phyloP scores from a whole-genome alignment of 2,329 filamentous ascomycete species.

The Trichophaea hybrida region DNA sequence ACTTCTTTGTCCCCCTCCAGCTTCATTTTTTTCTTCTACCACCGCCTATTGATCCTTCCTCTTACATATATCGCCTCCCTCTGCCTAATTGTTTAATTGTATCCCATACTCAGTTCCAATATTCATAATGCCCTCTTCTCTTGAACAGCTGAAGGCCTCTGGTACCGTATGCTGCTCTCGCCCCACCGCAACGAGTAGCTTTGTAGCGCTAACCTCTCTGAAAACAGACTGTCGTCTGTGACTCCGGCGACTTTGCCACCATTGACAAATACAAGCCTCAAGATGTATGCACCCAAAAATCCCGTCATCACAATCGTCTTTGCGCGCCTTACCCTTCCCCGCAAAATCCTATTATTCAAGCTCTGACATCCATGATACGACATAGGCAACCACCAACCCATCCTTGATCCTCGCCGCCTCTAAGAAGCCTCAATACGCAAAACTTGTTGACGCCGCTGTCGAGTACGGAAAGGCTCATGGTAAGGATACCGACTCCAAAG shows the following conservation, averaged over 20 bases:
- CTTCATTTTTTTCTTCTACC: not conserved
- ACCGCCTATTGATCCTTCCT: not conserved
- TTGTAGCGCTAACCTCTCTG: not conserved
- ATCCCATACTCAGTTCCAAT: not conserved
- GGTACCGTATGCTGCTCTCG: conserved; percentile 61
- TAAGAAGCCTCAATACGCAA: conserved; percentile 94
- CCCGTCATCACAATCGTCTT: no score
- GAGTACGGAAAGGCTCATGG: conserved; percentile 69
- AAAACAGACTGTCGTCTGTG: conserved; percentile 75
- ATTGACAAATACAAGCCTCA: conserved; percentile 99
- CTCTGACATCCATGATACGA: not conserved
- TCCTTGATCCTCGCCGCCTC: conserved; percentile 95
- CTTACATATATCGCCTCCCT: not conserved
- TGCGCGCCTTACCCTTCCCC: no score
- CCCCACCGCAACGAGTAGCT: not conserved
- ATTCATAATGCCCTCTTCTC: conserved; percentile 38
- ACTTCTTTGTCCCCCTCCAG: no score
- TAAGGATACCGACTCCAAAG: conserved; percentile 55
- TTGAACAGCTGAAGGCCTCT: conserved; percentile 91
- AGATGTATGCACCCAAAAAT: conserved; percentile 45
- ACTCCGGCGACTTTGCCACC: conserved; percentile 62
- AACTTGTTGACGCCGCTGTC: conserved; percentile 75
- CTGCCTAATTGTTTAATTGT: not conserved
- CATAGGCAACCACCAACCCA: conserved; percentile 70
- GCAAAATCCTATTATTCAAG: not conserved